Percentiles rank a stretch among this genome's conserved stretches.
Evolutionary conservation across 345 rosid genomes (phyloP).

Genomic region (Corchorus capsularis): DNA sequence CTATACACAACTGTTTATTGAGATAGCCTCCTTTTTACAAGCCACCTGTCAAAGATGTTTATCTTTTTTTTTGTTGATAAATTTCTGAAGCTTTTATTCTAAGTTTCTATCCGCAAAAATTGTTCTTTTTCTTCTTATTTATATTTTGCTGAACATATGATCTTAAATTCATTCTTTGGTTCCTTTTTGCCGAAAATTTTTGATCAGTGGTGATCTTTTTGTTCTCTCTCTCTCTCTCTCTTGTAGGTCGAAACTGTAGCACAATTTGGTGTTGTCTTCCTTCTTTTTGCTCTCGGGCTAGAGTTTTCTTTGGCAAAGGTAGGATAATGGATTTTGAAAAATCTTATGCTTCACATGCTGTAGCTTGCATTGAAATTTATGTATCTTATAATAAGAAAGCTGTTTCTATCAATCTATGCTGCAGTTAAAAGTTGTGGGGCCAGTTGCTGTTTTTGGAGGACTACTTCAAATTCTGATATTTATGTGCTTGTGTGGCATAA

Average conservation of each 20-base stretch:
- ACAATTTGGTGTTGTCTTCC: slow-evolving; percentile 98
- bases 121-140: not conserved
- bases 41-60: slow-evolving; percentile 6
- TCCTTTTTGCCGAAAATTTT: not conserved
- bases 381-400: slow-evolving; percentile 9
- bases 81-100: not conserved
- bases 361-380: slow-evolving; percentile 8
- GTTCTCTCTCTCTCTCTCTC: slow-evolving; percentile 14
- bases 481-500: slow-evolving; percentile 76
- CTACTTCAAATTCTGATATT: slow-evolving; percentile 82
- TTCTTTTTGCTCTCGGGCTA: slow-evolving; percentile 96
- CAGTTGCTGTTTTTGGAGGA: slow-evolving; percentile 95
- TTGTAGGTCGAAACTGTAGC: slow-evolving; percentile 92
- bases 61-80: not conserved
- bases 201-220: slow-evolving; percentile 4
- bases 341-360: slow-evolving; percentile 1
- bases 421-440: slow-evolving; percentile 96
- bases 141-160: not conserved
- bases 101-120: slow-evolving; percentile 9
- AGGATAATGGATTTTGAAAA: slow-evolving; percentile 2
- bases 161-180: slow-evolving; percentile 11
- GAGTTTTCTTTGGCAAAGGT: slow-evolving; percentile 99
- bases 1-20: not conserved
- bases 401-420: slow-evolving; percentile 31
- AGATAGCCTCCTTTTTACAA: not conserved